These are phyloP conservation scores for Mycena epipterygia DNA, from an alignment of 768 basidiomycete genomes.

Conservation along the genomic window DNA sequence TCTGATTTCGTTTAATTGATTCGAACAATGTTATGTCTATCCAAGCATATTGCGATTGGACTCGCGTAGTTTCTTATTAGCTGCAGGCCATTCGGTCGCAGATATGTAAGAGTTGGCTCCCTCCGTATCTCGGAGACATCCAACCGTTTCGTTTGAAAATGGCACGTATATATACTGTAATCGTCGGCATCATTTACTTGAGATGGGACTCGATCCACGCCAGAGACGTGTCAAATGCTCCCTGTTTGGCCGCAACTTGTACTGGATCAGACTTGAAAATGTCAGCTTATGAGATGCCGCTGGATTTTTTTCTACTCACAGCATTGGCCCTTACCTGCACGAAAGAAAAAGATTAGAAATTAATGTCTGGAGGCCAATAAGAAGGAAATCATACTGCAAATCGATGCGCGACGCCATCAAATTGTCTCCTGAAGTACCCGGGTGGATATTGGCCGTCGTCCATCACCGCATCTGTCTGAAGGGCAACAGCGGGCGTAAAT, in stretches of 20 bases:
- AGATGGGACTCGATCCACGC: conserved; percentile 32
- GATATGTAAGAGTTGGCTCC: too few relatives aligned
- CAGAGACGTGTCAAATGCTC: conserved; percentile 33
- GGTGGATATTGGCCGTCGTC: conserved; percentile 27
- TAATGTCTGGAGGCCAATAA: too few relatives aligned
- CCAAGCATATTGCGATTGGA: too few relatives aligned
- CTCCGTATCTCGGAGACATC: too few relatives aligned
- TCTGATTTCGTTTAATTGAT: conserved; percentile 51
- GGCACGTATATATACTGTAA: background rate
- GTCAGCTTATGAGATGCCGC: background rate
- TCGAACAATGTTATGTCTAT: too few relatives aligned
- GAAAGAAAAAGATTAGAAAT: too few relatives aligned
- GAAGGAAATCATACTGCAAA: conserved; percentile 28
- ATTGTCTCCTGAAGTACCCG: conserved; percentile 35
- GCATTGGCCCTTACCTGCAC: conserved; percentile 35
- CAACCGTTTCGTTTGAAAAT: too few relatives aligned
- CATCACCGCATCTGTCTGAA: conserved; percentile 31
- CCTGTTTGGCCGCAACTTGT: conserved; percentile 34
- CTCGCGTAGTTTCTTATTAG: too few relatives aligned
- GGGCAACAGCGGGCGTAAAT: conserved; percentile 31
- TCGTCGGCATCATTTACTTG: background rate
- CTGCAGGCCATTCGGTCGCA: too few relatives aligned
- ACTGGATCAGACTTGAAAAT: conserved; percentile 38
- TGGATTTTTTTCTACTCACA: background rate
- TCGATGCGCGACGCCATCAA: conserved; percentile 35